phyloP scores from a whole-genome alignment of 345 rosid species.

The Limnanthes douglasii region DNA sequence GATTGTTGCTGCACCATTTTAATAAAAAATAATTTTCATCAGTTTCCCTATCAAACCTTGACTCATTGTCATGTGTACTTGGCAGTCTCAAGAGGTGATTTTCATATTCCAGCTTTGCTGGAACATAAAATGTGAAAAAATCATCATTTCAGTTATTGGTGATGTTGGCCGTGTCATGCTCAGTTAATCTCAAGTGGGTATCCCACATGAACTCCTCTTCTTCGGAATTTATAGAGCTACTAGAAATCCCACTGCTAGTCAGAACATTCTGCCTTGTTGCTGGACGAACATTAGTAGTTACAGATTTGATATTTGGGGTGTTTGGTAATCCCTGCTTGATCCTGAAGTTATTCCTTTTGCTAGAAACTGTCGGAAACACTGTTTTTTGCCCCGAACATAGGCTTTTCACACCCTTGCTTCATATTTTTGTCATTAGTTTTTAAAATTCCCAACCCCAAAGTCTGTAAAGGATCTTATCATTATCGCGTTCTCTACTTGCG shows the following conservation, averaged over 20 bases:
- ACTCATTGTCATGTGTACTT: constrained; percentile 17
- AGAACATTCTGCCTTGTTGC: constrained; percentile 24
- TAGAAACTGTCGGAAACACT: constrained; percentile 31
- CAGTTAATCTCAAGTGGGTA: constrained; percentile 53
- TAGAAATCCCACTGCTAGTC: constrained; percentile 33
- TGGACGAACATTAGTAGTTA: constrained; percentile 31
- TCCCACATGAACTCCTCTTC: constrained; percentile 99
- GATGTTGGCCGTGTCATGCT: constrained; percentile 30
- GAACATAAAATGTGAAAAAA: constrained; percentile 12
- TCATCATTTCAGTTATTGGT: constrained; percentile 11
- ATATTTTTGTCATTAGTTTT: constrained; percentile 33
- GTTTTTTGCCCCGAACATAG: constrained; percentile 41
- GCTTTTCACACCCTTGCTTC: constrained; percentile 45
- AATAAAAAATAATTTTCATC: neutral
- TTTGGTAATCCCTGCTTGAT: too few species aligned
- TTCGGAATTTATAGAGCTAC: constrained; percentile 89
- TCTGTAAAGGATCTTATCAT: constrained; percentile 45
- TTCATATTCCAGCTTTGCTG: constrained; percentile 63
- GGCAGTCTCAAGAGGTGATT: constrained; percentile 28
- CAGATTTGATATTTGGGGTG: constrained; percentile 33
- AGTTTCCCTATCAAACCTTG: constrained; percentile 31
- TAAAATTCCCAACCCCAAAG: constrained; percentile 32
- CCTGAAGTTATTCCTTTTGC: constrained; percentile 58
- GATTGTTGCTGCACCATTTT: too few species aligned
- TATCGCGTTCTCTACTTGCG: too few species aligned